Evolutionary conservation across 2,329 filamentous ascomycete species (phyloP).

Genomic region (Hypomyces perniciosus): DNA sequence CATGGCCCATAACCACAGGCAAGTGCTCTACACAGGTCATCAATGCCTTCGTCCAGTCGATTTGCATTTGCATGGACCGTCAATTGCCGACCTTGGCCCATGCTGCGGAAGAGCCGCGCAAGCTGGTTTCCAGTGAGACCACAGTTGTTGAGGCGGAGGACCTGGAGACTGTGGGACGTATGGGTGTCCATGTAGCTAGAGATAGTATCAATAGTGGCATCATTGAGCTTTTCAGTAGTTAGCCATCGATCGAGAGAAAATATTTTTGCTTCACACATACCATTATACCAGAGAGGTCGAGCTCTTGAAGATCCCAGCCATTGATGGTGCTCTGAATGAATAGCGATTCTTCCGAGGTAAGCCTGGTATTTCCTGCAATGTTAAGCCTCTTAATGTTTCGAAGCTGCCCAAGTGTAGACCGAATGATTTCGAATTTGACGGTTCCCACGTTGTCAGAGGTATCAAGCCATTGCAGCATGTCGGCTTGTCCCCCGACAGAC

Average conservation of each 20-base stretch:
- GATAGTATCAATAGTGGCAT: constrained; percentile 41
- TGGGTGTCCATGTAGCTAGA: constrained; percentile 39
- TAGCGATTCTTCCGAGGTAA: constrained; percentile 38
- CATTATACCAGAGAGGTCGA: constrained; percentile 50
- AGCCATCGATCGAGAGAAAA: not conserved
- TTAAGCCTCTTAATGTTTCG: constrained; percentile 42
- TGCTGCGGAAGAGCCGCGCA: constrained; percentile 44
- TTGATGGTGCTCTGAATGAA: constrained; percentile 40
- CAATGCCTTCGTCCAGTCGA: constrained; percentile 46
- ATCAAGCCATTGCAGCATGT: constrained; percentile 42
- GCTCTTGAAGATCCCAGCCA: constrained; percentile 44
- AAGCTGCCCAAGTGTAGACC: constrained; percentile 38
- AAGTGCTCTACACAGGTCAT: constrained; percentile 44
- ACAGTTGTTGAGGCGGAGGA: constrained; percentile 46
- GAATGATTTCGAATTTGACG: constrained; percentile 42
- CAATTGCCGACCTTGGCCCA: constrained; percentile 43
- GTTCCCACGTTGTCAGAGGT: constrained; percentile 48
- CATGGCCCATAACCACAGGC: constrained; percentile 42
- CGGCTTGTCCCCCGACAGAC: constrained; percentile 39
- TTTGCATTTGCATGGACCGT: constrained; percentile 47
- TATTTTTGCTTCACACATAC: constrained; percentile 25
- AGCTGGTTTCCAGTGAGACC: constrained; percentile 45
- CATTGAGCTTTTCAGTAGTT: constrained; percentile 36
- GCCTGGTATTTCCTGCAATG: constrained; percentile 45
- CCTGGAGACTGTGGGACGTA: constrained; percentile 35